Percentiles rank a stretch among this genome's conserved stretches.
phyloP scores from a whole-genome alignment of 2,329 filamentous ascomycete species.

The Aspergillus sp. region DNA sequence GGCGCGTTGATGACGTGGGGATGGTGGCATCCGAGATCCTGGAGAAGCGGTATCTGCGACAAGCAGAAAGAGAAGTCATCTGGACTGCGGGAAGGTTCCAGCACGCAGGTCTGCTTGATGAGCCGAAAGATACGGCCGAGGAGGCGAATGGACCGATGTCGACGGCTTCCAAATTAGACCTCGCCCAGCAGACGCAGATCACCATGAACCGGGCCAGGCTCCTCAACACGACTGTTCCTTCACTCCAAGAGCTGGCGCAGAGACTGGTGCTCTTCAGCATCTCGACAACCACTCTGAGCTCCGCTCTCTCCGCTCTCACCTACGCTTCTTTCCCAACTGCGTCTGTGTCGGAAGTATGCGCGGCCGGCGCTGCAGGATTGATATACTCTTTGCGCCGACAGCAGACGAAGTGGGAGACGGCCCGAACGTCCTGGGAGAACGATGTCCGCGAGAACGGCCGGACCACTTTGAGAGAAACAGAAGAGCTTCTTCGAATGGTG shows the following conservation, averaged over 20 bases:
- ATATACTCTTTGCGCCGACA: constrained; percentile 49
- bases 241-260: constrained; percentile 63
- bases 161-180: background rate
- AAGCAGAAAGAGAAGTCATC: constrained; percentile 71
- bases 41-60: constrained; percentile 63
- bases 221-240: constrained; percentile 56
- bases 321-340: constrained; percentile 45
- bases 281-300: constrained; percentile 58
- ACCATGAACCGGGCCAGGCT: constrained; percentile 59
- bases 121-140: constrained; percentile 1
- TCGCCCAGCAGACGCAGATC: constrained; percentile 67
- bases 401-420: constrained; percentile 50
- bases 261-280: constrained; percentile 65
- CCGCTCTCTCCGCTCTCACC: constrained; percentile 46
- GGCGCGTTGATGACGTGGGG: constrained; percentile 84
- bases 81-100: constrained; percentile 70
- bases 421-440: constrained; percentile 43
- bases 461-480: constrained; percentile 45
- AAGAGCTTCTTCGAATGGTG: constrained; percentile 40
- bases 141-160: constrained; percentile 5
- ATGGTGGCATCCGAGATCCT: constrained; percentile 75
- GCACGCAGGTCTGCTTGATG: constrained; percentile 48
- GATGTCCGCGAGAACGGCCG: constrained; percentile 50
- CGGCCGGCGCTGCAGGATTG: constrained; percentile 49
- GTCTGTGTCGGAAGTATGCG: constrained; percentile 49